Evolutionary conservation across 805 yeast species (phyloP).

Genomic region (Saturnispora dispora): DNA sequence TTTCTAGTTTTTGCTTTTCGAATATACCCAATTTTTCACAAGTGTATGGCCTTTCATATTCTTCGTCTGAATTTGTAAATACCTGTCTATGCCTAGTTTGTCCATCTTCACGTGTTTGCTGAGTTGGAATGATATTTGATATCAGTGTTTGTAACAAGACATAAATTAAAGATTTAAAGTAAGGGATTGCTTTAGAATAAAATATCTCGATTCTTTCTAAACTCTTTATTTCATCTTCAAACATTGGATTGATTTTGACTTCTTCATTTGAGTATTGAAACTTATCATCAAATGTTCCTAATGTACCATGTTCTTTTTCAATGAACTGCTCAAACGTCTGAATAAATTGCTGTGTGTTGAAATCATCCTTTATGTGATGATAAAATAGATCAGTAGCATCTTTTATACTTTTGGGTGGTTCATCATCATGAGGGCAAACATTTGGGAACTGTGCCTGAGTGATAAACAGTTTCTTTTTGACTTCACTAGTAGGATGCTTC

Average conservation of each 20-base stretch:
- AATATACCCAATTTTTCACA: constrained; percentile 14
- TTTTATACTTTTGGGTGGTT: constrained; percentile 62
- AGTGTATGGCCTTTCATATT: constrained; percentile 12
- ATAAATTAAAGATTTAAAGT: constrained; percentile 53
- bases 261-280: constrained; percentile 24
- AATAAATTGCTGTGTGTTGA: constrained; percentile 65
- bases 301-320: constrained; percentile 47
- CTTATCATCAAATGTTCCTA: not conserved
- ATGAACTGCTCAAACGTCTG: constrained; percentile 61
- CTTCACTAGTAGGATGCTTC: constrained; percentile 26
- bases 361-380: constrained; percentile 53
- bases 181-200: constrained; percentile 43
- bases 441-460: constrained; percentile 28
- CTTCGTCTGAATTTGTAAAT: constrained; percentile 1
- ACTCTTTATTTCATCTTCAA: constrained; percentile 30
- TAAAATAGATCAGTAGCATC: constrained; percentile 71
- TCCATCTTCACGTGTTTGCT: constrained; percentile 17
- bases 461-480: constrained; percentile 25
- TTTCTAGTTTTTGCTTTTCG: constrained; percentile 40
- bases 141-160: constrained; percentile 59
- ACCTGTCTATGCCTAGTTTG: constrained; percentile 15
- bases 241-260: constrained; percentile 28
- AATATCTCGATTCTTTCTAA: constrained; percentile 51
- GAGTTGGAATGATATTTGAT: constrained; percentile 31
- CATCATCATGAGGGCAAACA: constrained; percentile 23